These are phyloP conservation scores for Chrysopogon serrulatus DNA, from an alignment of 176 grass and related monocot species.

Conservation along the genomic window DNA sequence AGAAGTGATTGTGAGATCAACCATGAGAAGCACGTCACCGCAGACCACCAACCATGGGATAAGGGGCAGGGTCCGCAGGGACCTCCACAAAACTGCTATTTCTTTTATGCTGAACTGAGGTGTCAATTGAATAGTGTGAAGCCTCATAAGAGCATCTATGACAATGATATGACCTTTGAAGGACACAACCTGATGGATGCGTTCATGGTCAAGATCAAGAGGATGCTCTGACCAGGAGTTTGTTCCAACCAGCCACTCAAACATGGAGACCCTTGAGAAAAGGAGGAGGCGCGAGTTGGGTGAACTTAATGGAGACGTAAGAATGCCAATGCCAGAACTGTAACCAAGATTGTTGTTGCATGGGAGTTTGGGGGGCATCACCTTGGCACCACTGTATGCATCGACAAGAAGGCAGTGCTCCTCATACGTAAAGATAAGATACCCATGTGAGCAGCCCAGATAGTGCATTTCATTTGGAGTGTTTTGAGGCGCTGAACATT, in stretches of 20 bases:
- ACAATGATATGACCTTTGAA: too few species aligned
- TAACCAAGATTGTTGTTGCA: background rate
- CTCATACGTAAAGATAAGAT: background rate
- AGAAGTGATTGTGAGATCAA: too few species aligned
- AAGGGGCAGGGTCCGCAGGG: background rate
- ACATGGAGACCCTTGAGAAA: too few species aligned
- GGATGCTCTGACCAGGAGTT: too few species aligned
- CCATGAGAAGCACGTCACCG: too few species aligned
- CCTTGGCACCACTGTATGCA: slow-evolving; percentile 24
- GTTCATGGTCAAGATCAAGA: too few species aligned
- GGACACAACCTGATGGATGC: too few species aligned
- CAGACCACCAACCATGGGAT: background rate
- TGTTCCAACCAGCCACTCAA: too few species aligned
- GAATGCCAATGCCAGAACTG: background rate
- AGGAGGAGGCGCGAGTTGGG: slow-evolving; percentile 19
- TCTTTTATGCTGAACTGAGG: too few species aligned
- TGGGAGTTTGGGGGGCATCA: slow-evolving; percentile 6
- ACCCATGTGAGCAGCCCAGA: background rate
- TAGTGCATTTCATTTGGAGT: background rate
- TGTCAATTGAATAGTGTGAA: too few species aligned
- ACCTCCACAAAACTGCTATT: background rate
- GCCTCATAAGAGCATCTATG: too few species aligned
- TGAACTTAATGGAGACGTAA: slow-evolving; percentile 37
- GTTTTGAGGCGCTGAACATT: background rate
- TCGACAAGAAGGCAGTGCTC: slow-evolving; percentile 21